Evolutionary conservation across 768 basidiomycete genomes (phyloP).

Genomic region (Mrakia blollopis): DNA sequence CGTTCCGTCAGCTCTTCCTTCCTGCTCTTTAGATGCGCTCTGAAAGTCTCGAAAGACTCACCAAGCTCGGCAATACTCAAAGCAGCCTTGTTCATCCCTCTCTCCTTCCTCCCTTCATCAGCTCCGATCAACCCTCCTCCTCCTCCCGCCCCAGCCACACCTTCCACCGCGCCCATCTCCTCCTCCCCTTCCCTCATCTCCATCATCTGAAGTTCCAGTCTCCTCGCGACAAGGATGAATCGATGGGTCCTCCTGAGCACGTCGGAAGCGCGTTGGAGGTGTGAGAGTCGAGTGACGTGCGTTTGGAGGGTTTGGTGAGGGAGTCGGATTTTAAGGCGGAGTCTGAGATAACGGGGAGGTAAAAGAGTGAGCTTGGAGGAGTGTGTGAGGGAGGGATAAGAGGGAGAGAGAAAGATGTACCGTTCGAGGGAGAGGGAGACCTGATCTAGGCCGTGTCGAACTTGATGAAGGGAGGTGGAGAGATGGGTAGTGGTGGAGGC

Average conservation of each 20-base stretch:
- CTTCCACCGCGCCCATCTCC: neutral
- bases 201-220: conserved; percentile 78
- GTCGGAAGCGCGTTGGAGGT: conserved; percentile 76
- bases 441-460: conserved; percentile 65
- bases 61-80: conserved; percentile 86
- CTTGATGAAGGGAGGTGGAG: conserved; percentile 61
- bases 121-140: conserved; percentile 33
- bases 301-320: conserved; percentile 72
- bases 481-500: conserved; percentile 56
- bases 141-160: neutral
- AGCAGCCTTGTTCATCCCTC: conserved; percentile 88
- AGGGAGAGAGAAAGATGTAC: conserved; percentile 47
- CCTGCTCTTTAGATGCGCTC: neutral
- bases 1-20: neutral
- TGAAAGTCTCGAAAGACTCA: conserved; percentile 44
- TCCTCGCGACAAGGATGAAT: conserved; percentile 73
- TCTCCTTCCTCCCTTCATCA: conserved; percentile 74
- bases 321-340: conserved; percentile 75
- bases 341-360: conserved; percentile 48
- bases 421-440: conserved; percentile 72
- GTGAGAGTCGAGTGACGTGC: conserved; percentile 67
- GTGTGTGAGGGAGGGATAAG: neutral
- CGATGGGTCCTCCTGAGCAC: conserved; percentile 75
- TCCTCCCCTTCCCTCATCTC: neutral
- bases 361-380: neutral